Evolutionary conservation across 176 grass and related monocot genomes (phyloP).

Genomic region (Calamus simplicifolius): DNA sequence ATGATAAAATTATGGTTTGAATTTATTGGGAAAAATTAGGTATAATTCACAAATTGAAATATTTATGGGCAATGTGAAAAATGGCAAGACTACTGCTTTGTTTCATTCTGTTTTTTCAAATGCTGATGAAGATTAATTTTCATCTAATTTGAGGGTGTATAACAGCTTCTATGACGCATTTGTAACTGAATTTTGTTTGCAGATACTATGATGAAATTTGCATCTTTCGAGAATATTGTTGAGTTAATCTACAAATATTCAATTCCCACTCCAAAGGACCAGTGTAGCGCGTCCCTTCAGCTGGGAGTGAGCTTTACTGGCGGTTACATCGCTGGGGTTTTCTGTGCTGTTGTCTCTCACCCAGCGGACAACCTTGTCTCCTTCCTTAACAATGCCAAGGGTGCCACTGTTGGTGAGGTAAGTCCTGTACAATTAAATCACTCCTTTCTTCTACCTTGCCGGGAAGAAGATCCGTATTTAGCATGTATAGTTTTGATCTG

Average conservation of each 20-base stretch:
- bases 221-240: conserved; percentile 58
- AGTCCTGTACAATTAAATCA: conserved; percentile 8
- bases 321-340: conserved; percentile 65
- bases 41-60: too few relatives aligned
- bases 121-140: background rate
- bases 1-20: too few relatives aligned
- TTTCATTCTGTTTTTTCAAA: background rate
- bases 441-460: too few relatives aligned
- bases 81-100: too few relatives aligned
- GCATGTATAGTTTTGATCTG: too few relatives aligned
- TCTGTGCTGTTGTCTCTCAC: conserved; percentile 70
- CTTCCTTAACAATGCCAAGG: conserved; percentile 67
- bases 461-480: too few relatives aligned
- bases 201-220: conserved; percentile 95
- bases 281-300: conserved; percentile 76
- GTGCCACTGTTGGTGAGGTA: conserved; percentile 55
- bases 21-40: too few relatives aligned
- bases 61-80: too few relatives aligned
- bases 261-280: conserved; percentile 48
- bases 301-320: conserved; percentile 72
- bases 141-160: background rate
- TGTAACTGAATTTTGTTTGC: conserved; percentile 14
- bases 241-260: conserved; percentile 68
- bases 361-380: conserved; percentile 82
- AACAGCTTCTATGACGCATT: background rate